Percentiles rank a stretch among this genome's conserved stretches.
These are phyloP conservation scores for Aspergillus oerlinghausenensis DNA, from an alignment of 2,329 filamentous ascomycete species.

Conservation along the genomic window DNA sequence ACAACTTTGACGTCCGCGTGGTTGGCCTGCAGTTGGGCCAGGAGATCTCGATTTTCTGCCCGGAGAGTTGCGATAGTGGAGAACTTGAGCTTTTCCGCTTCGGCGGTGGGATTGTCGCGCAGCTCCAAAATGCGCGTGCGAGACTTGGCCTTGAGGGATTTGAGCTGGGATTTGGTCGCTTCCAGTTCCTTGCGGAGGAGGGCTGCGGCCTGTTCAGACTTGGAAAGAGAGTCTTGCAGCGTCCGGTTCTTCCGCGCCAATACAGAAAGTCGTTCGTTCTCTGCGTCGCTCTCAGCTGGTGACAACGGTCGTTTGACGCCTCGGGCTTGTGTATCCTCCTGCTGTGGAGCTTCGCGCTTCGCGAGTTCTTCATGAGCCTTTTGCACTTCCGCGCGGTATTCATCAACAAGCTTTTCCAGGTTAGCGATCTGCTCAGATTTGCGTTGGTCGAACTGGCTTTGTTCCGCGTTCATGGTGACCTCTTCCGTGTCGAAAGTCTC, in stretches of 20 bases:
- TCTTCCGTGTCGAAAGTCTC: constrained; percentile 87
- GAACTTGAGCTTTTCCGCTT: constrained; percentile 78
- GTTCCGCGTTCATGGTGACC: constrained; percentile 69
- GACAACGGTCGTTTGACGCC: constrained; percentile 63
- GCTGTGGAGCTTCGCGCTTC: constrained; percentile 51
- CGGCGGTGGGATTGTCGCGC: constrained; percentile 85
- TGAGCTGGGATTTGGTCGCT: constrained; percentile 68
- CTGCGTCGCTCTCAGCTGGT: constrained; percentile 49
- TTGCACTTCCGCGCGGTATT: constrained; percentile 78
- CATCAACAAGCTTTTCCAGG: constrained; percentile 78
- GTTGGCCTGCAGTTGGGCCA: constrained; percentile 62
- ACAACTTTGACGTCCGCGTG: constrained; percentile 56
- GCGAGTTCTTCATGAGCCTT: constrained; percentile 70
- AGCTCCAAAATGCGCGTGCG: constrained; percentile 80
- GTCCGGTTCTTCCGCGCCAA: constrained; percentile 83
- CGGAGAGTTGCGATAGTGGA: constrained; percentile 71
- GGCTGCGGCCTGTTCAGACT: constrained; percentile 64
- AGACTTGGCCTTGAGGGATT: constrained; percentile 60
- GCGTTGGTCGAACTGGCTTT: constrained; percentile 66
- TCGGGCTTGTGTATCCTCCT: constrained; percentile 38
- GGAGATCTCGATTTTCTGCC: constrained; percentile 77
- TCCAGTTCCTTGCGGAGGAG: constrained; percentile 72
- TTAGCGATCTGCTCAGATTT: constrained; percentile 71
- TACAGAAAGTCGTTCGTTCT: constrained; percentile 71
- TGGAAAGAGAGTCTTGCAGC: constrained; percentile 71